Evolutionary conservation across 306 rosid genomes (phyloP), one percentile per base, ranked within the genome.

Genomic region (Sindora glabra): DNA sequence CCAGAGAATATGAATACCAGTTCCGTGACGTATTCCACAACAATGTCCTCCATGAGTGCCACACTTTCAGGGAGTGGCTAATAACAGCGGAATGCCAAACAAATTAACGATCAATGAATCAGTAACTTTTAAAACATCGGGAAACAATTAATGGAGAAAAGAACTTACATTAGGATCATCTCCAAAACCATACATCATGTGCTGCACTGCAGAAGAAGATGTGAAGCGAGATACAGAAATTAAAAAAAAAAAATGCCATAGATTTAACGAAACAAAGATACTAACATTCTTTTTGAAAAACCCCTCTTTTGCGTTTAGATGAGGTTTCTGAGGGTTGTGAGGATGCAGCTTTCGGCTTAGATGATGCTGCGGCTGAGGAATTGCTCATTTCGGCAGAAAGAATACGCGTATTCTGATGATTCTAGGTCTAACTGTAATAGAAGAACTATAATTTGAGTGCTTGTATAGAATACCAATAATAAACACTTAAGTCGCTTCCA

Each of bases 171-270:
- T 91, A 6, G 89, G 80, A 65, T 85, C 95, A 69, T 91, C 98
- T 68, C 98, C 98, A 23, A 88, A 88, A 15, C 98, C 98, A 74
- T 83, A 91, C 96, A 91, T 91, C 96, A 91, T 87, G 64, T 91
- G 98, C 81, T 91, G 92, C 88, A 91, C 96, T 91, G 32, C 3
- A 59, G 12, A 29, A 60, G 53, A 4, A 27, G 16, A 54, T 11
- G 23, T 68, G 39, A 8, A 63, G 11, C 15, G 6, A 11, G 1
- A 2, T 0, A 21, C 12, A 22, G 54, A 40, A n/a, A n/a, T n/a
- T 1, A 48, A 11, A 32, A 10, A 32, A 3, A 48, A 68, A 45
- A 22, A 8, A 19, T 7, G 16, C 23, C 5, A 16, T 36, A 55
- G 8, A 30, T n/a, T n/a, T n/a, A 36, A 55, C 5, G n/a, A 3